Evolutionary conservation across 1,284 basidiomycete genomes (phyloP).

Genomic region (Irpex sp.): DNA sequence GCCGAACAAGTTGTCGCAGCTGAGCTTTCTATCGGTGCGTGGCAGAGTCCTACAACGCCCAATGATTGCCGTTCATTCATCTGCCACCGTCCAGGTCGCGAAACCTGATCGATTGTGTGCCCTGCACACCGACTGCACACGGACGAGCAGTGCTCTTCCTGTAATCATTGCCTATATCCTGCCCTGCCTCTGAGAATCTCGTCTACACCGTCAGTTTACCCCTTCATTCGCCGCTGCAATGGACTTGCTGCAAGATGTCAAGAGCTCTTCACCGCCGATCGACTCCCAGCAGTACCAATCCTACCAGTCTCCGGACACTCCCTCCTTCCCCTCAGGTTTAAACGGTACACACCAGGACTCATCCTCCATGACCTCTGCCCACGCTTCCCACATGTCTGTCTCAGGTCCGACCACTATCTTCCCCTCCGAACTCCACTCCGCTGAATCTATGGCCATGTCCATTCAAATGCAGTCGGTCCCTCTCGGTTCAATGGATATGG

Average conservation of each 20-base stretch:
- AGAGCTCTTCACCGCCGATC: conserved; percentile 18
- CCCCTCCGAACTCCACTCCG: conserved; percentile 34
- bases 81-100: background rate
- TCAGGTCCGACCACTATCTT: conserved; percentile 32
- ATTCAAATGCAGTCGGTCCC: conserved; percentile 39
- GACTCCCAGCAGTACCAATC: conserved; percentile 26
- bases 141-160: background rate
- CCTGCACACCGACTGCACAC: background rate
- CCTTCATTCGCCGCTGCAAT: conserved; percentile 12
- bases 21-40: background rate
- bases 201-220: background rate
- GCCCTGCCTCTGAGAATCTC: background rate
- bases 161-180: background rate
- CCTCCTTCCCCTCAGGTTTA: conserved; percentile 23
- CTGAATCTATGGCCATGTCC: conserved; percentile 27
- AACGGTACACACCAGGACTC: conserved; percentile 26
- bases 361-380: conserved; percentile 16
- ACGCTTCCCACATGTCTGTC: conserved; percentile 27
- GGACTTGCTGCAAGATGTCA: conserved; percentile 26
- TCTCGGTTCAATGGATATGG: conserved; percentile 37
- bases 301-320: conserved; percentile 19
- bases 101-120: conserved; percentile 4
- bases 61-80: conserved; percentile 3
- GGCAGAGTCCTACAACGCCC: background rate
- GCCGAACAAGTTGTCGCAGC: background rate